Evolutionary conservation across 177 flowering plant genomes (phyloP), one percentile per base, ranked within the genome.

Genomic region (Vitis hybrid): DNA sequence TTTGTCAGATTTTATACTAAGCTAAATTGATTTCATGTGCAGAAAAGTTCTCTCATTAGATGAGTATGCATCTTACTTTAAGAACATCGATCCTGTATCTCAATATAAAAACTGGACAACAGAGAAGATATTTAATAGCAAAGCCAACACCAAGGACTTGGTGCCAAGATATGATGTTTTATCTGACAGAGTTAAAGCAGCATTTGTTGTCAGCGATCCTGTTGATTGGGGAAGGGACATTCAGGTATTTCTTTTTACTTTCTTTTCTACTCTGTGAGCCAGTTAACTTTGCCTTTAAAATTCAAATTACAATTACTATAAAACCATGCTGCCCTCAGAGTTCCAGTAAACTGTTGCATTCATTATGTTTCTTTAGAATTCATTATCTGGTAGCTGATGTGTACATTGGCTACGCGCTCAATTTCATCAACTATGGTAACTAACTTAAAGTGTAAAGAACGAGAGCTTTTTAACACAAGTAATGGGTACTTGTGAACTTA

Each of bases 1-100:
- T 24, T 68, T 68, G 11, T 47, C 1, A 4, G 13, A 38, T 55
- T 59, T 11, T 12, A 24, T 18, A 15, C 15, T 2, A 28, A 2
- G 38, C 11, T 11, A 64, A 15, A 2, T 54, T 53, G 56, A 0
- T 56, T 71, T 24, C 54, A 62, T n/a, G 17, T 66, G 64, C 85
- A 90, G 97, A 81, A 89, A 86, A 53, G 94, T 86, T 72, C 63
- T 90, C 66, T 89, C 95, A 11, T 69, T 89, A n/a, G 93, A 90
- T 68, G 89, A 90, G 57, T 90, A 87, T 81, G 85, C 92, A 2
- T 87, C 89, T 20, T 81, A 71, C 79, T 92, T 90, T 61, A 82
- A 83, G 38, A 78, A 81, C 74, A 92, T 90, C 67, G 97, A 92
- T 82, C 97, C 97, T 57, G 77, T 92, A 14, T 79, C 90, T 19